Conservation (phyloP, 1,139 yeast species). For the Geotrichum phurueaensis region DNA sequence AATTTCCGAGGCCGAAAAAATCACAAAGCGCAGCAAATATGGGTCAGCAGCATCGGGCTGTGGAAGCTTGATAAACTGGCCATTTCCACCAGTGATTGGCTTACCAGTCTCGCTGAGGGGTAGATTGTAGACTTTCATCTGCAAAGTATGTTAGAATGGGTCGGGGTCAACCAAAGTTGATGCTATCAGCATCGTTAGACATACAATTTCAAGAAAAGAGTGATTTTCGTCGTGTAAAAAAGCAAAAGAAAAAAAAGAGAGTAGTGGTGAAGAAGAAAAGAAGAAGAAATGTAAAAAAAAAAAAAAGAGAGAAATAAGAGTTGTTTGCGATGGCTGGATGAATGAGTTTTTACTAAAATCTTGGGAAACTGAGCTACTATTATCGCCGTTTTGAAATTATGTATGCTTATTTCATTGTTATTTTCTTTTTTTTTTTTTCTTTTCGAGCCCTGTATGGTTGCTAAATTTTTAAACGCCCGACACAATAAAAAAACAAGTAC, state of each 20-base stretch:
- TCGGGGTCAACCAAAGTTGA: neutral
- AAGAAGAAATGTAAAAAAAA: no score
- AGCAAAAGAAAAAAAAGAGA: neutral
- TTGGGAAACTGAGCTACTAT: no score
- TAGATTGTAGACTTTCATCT: conserved; percentile 23
- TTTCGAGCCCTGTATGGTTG: no score
- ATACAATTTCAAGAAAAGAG: neutral
- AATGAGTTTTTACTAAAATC: no score
- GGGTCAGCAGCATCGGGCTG: conserved; percentile 41
- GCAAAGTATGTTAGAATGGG: neutral
- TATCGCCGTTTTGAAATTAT: no score
- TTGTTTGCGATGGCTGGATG: no score
- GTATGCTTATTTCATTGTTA: no score
- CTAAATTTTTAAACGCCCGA: no score
- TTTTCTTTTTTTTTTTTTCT: no score
- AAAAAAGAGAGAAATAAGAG: no score
- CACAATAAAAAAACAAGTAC: no score
- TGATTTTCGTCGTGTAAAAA: neutral
- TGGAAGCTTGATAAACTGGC: conserved; percentile 52
- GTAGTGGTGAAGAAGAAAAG: neutral
- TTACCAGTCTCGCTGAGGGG: conserved; percentile 31
- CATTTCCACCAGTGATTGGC: conserved; percentile 38
- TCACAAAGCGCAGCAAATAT: conserved; percentile 50
- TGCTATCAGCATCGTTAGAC: neutral
- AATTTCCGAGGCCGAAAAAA: conserved; percentile 73